Evolutionary conservation across 768 basidiomycete genomes (phyloP), one percentile per base, ranked within the genome.

Genomic region (Calvatia gigantea): DNA sequence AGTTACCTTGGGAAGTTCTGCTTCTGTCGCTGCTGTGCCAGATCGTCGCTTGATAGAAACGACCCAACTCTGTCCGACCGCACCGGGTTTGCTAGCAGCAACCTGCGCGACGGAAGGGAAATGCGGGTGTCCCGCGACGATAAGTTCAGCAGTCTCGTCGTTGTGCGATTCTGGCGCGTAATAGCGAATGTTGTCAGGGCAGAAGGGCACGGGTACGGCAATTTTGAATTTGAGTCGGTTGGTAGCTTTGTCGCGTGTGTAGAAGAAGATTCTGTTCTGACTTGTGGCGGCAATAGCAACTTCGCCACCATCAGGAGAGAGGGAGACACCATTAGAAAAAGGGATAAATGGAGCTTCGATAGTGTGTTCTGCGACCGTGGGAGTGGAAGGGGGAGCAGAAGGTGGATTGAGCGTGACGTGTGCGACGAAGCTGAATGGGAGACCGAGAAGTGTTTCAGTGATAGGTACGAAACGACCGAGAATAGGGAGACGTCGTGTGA

Each of bases 281-380:
- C 83, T 70, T 32, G 81, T 81, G 1, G 83, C 77, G 2, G 82
- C 80, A 21, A 90, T 63, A 2, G 86, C 89, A 23, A 87, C 70
- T 31, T 78, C 70, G 2, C 68, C 62, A 1, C 76, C 77, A 1
- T 70, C 64, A 0, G 76, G 78, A 0, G 86, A 85, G 38, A 89
- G 60, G 0, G 87, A 75, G 55, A 90, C 60, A 17, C 89, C 89
- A 60, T 91, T 91, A 2, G 88, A 72, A 66, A 89, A 89, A 0
- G 87, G 69, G 12, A 88, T 66, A 50, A 81, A 80, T 2, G 71
- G 62, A 5, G 75, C 77, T 4, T 72, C 70, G 39, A 82, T 67
- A 6, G 67, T 64, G 53, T 81, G 73, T 0, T 65, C 55, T 42
- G 62, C 59, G 44, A 80, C 70, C 32, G 63, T 60, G 62, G 39